Conservation (phyloP, 1,139 yeast species). For the Yamadazyma trypodendri region DNA sequence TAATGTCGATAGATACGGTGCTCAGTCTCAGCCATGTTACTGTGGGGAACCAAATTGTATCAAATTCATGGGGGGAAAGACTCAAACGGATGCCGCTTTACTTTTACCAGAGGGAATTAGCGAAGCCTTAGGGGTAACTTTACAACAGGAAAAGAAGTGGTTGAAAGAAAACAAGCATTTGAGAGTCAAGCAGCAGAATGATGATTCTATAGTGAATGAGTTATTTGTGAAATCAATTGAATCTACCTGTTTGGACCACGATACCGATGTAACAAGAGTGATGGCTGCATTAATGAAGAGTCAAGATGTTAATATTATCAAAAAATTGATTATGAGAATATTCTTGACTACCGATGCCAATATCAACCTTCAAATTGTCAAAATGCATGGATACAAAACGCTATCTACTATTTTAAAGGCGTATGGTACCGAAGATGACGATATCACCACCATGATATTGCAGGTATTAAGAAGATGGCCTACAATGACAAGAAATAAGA, state of each 20-base stretch:
- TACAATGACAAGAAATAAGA: slow-evolving; percentile 73
- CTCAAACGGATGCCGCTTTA: slow-evolving; percentile 88
- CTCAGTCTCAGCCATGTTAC: slow-evolving; percentile 89
- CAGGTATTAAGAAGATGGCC: slow-evolving; percentile 74
- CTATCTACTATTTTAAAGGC: slow-evolving; percentile 59
- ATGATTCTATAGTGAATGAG: slow-evolving; percentile 60
- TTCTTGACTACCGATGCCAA: slow-evolving; percentile 52
- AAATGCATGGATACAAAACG: slow-evolving; percentile 86
- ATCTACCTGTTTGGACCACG: slow-evolving; percentile 48
- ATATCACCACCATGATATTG: slow-evolving; percentile 47
- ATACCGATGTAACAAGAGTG: slow-evolving; percentile 69
- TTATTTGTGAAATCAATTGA: slow-evolving; percentile 62
- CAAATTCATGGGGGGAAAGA: slow-evolving; percentile 93
- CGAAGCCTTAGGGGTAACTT: slow-evolving; percentile 81
- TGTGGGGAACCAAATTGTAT: slow-evolving; percentile 93
- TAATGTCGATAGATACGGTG: slow-evolving; percentile 95
- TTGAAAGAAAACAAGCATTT: slow-evolving; percentile 56
- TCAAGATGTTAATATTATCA: slow-evolving; percentile 66
- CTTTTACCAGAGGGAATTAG: slow-evolving; percentile 79
- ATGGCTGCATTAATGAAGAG: slow-evolving; percentile 81
- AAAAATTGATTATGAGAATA: slow-evolving; percentile 67
- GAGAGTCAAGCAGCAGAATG: slow-evolving; percentile 48
- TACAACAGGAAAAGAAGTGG: slow-evolving; percentile 62
- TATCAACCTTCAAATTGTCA: slow-evolving; percentile 62
- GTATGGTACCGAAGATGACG: slow-evolving; percentile 31